Conservation (phyloP, 2,329 filamentous ascomycete genomes). For the Sphaerulina musiva region DNA sequence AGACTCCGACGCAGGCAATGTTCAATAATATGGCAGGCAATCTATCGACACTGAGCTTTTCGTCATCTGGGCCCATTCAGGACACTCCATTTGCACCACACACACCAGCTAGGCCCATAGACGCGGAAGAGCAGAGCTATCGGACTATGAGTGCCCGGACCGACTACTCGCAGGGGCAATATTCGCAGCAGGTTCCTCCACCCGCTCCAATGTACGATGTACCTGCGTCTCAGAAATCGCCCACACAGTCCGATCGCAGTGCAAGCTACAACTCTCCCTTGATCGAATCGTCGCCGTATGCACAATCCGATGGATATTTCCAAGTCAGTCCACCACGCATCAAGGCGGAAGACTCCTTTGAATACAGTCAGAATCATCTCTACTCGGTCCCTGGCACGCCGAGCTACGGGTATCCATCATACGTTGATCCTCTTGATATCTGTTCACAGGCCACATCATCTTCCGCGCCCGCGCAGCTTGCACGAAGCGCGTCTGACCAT, state of each 20-base stretch:
- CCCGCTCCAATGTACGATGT: slow-evolving; percentile 1
- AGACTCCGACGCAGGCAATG: slow-evolving; percentile 17
- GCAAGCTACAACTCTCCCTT: slow-evolving; percentile 19
- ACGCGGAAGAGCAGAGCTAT: slow-evolving; percentile 12
- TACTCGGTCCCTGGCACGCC: slow-evolving; percentile 16
- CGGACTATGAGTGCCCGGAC: slow-evolving; percentile 14
- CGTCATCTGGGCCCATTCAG: slow-evolving; percentile 1
- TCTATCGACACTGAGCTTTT: background rate
- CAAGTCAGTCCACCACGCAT: slow-evolving; percentile 17
- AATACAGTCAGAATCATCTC: slow-evolving; percentile 2
- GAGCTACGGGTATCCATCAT: background rate
- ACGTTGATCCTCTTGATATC: slow-evolving; percentile 18
- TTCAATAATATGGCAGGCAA: slow-evolving; percentile 6
- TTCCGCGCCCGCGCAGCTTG: background rate
- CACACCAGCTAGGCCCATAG: slow-evolving; percentile 2
- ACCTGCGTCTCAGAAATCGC: slow-evolving; percentile 15
- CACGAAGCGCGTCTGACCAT: background rate
- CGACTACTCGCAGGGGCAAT: slow-evolving; percentile 2
- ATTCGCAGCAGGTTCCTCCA: background rate
- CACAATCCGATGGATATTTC: slow-evolving; percentile 19
- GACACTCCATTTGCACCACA: background rate
- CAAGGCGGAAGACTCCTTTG: slow-evolving; percentile 22
- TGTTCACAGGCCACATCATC: slow-evolving; percentile 10
- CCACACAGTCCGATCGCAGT: slow-evolving; percentile 23
- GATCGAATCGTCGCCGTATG: slow-evolving; percentile 25